phyloP scores from a whole-genome alignment of 2,329 filamentous ascomycete genomes.

The Pseudogymnoascus sp. region DNA sequence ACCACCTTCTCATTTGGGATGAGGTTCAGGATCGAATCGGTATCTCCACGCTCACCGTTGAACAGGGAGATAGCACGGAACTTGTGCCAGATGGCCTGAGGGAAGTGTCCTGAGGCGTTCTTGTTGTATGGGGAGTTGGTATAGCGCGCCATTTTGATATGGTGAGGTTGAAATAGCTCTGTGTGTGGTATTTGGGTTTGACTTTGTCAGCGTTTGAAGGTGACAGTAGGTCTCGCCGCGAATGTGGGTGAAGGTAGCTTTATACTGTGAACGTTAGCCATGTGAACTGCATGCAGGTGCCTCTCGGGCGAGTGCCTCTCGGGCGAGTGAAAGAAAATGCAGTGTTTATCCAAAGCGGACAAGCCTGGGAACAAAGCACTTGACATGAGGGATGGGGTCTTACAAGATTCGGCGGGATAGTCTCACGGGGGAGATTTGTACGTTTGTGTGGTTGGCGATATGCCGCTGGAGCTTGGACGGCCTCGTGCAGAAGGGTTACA shows the following conservation, averaged over 20 bases:
- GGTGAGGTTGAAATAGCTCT: not conserved
- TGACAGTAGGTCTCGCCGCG: not conserved
- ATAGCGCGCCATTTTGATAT: not conserved
- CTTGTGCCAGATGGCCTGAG: not conserved
- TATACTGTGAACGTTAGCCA: slow-evolving; percentile 3
- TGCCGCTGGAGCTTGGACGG: not conserved
- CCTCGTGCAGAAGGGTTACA: slow-evolving; percentile 6
- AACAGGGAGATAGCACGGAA: not conserved
- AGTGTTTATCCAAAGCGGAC: slow-evolving; percentile 1
- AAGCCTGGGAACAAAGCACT: not conserved
- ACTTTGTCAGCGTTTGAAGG: not conserved
- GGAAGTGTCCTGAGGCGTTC: not conserved
- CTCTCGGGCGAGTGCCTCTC: not conserved
- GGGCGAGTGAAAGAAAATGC: not conserved
- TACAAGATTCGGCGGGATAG: slow-evolving; percentile 1
- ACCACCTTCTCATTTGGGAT: not conserved
- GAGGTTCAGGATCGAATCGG: not conserved
- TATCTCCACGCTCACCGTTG: not conserved
- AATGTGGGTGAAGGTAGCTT: not conserved
- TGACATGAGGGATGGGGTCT: not conserved
- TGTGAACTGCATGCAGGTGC: not conserved
- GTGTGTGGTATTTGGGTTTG: not conserved
- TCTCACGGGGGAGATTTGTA: slow-evolving; percentile 9
- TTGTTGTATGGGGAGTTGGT: not conserved
- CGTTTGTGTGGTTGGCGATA: not conserved